Percentiles rank a stretch among this genome's conserved stretches.
phyloP scores from a whole-genome alignment of 169 alveolate genomes.

The Fabrea salina region DNA sequence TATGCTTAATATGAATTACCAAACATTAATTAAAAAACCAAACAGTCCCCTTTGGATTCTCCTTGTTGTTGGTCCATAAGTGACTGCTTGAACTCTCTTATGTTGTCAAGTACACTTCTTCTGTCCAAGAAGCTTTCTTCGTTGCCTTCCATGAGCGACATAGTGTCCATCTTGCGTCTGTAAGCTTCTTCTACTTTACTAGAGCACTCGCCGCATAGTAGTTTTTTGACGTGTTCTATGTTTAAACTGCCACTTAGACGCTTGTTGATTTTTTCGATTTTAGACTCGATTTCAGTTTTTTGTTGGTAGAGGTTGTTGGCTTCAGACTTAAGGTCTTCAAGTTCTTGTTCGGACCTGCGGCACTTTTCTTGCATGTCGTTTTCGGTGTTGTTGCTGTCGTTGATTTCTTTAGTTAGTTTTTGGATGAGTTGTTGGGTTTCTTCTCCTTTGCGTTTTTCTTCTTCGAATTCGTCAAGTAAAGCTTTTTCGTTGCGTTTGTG shows the following conservation, averaged over 20 bases:
- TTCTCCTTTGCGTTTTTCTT: not conserved
- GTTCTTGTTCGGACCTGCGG: not conserved
- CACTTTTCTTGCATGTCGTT: not conserved
- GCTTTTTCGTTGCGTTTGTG: not conserved
- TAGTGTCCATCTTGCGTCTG: not conserved
- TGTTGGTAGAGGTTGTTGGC: not conserved
- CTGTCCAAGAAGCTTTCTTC: not conserved
- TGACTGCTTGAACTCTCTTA: not conserved
- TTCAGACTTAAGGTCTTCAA: not conserved
- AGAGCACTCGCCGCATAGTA: not conserved
- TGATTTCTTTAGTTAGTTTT: not conserved
- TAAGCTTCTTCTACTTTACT: not conserved
- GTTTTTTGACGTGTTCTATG: slow-evolving; percentile 10
- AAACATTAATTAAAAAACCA: too few species aligned
- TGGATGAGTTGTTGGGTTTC: not conserved
- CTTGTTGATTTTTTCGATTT: not conserved
- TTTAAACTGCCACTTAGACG: not conserved
- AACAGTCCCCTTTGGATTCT: too few species aligned
- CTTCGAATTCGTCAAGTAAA: not conserved
- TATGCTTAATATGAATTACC: too few species aligned
- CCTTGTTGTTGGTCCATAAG: too few species aligned
- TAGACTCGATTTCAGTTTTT: not conserved
- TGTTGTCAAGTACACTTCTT: not conserved
- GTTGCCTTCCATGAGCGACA: not conserved
- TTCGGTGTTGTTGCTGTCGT: not conserved